These are phyloP conservation scores for Arthrobotrys sphaeroides DNA, from an alignment of 2,329 filamentous ascomycete species.

Conservation along the genomic window DNA sequence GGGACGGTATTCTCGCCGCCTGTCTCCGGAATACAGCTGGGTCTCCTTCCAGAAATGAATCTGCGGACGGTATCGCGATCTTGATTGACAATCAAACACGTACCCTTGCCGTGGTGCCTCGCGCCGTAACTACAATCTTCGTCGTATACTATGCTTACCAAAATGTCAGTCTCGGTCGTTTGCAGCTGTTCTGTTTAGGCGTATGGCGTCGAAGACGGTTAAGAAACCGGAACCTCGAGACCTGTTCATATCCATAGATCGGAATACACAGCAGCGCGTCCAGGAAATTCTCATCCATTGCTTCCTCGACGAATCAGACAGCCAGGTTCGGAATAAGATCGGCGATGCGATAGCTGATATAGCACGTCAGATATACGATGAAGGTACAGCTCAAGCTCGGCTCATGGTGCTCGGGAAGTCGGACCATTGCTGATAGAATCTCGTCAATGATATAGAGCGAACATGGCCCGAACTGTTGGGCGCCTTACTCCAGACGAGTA, in stretches of 20 bases:
- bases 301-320: constrained; percentile 70
- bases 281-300: constrained; percentile 55
- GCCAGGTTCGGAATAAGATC: constrained; percentile 88
- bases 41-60: background rate
- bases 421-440: constrained; percentile 1
- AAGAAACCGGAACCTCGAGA: constrained; percentile 74
- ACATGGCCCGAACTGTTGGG: constrained; percentile 89
- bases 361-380: constrained; percentile 92
- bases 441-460: constrained; percentile 68
- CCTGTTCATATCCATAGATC: constrained; percentile 81
- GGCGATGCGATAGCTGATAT: constrained; percentile 97
- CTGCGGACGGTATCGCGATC: background rate
- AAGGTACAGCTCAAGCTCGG: constrained; percentile 69
- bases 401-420: background rate
- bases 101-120: background rate
- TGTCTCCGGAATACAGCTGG: background rate
- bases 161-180: constrained; percentile 80
- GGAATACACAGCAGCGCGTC: constrained; percentile 55
- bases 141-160: constrained; percentile 14
- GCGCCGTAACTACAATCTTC: background rate
- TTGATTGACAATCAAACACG: background rate
- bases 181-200: constrained; percentile 90
- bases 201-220: constrained; percentile 87
- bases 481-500: constrained; percentile 87
- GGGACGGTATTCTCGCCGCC: background rate